Conservation (phyloP, 331 rosid genomes). For the Rhamnella rubrinervis region DNA sequence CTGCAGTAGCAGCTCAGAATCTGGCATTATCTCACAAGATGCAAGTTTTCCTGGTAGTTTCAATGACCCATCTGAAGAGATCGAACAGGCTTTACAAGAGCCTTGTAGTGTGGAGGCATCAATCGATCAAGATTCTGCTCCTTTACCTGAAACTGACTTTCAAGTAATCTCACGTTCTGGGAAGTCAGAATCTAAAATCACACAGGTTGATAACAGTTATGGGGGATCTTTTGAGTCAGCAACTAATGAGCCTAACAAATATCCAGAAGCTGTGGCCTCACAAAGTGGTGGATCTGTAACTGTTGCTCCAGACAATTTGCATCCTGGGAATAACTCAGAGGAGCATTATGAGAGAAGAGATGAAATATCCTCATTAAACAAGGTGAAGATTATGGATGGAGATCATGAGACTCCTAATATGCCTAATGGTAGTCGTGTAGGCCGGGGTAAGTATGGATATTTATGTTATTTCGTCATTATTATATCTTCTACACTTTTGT, state of each 20-base stretch:
- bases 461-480: not conserved
- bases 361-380: conserved; percentile 45
- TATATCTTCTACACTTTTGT: not conserved
- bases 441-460: conserved; percentile 55
- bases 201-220: conserved; percentile 32
- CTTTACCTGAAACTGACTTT: conserved; percentile 39
- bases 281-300: conserved; percentile 41
- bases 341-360: conserved; percentile 42
- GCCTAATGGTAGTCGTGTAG: conserved; percentile 49
- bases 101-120: conserved; percentile 38
- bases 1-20: conserved; percentile 68
- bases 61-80: conserved; percentile 52
- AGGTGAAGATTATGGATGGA: conserved; percentile 53
- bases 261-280: conserved; percentile 27
- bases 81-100: conserved; percentile 45
- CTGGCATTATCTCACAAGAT: conserved; percentile 50
- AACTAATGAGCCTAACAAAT: conserved; percentile 41
- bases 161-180: conserved; percentile 43
- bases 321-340: conserved; percentile 31
- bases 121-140: conserved; percentile 29
- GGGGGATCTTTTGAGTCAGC: conserved; percentile 35
- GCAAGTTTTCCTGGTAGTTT: conserved; percentile 64
- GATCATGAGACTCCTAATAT: conserved; percentile 50
- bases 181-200: conserved; percentile 37
- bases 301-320: conserved; percentile 32